phyloP scores from a whole-genome alignment of 208 protist genomes.

The Trypanosoma scelopori region DNA sequence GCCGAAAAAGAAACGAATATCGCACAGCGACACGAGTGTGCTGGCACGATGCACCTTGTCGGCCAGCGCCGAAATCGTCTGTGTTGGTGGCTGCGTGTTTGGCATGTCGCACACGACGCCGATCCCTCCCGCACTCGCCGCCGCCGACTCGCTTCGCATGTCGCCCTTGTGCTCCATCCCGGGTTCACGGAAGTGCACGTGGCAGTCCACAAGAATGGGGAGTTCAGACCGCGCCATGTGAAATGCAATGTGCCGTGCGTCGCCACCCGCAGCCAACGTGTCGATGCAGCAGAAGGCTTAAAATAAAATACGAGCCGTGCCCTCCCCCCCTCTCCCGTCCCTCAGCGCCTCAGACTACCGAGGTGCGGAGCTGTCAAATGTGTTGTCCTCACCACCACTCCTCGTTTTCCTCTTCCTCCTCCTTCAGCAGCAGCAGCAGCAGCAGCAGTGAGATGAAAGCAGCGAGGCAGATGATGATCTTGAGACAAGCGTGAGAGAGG shows the following conservation, averaged over 20 bases:
- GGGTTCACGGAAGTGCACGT: conserved; percentile 94
- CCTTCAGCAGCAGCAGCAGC: too few species aligned
- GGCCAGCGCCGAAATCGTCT: conserved; percentile 59
- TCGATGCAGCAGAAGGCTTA: not conserved
- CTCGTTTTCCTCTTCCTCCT: too few species aligned
- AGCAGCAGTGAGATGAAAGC: too few species aligned
- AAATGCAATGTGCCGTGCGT: too few species aligned
- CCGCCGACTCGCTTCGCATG: conserved; percentile 84
- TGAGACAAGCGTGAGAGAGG: too few species aligned
- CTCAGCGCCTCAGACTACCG: too few species aligned
- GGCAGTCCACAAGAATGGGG: conserved; percentile 91
- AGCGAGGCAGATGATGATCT: too few species aligned
- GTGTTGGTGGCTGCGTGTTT: conserved; percentile 84
- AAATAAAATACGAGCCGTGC: conserved; percentile 12
- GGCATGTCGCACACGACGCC: conserved; percentile 85
- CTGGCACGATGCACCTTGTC: conserved; percentile 68
- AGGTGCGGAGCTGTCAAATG: too few species aligned
- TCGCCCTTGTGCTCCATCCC: conserved; percentile 93
- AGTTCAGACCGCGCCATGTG: conserved; percentile 37
- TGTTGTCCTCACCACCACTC: too few species aligned
- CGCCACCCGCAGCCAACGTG: too few species aligned
- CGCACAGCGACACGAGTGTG: conserved; percentile 23
- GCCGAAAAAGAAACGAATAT: conserved; percentile 84
- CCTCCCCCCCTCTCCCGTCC: too few species aligned
- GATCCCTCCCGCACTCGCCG: conserved; percentile 91